A percentile compares a stretch with the other conserved stretches of the same genome.
These are phyloP conservation scores for Alternaria arbusti DNA, from an alignment of 2,329 filamentous ascomycete species.

Conservation along the genomic window DNA sequence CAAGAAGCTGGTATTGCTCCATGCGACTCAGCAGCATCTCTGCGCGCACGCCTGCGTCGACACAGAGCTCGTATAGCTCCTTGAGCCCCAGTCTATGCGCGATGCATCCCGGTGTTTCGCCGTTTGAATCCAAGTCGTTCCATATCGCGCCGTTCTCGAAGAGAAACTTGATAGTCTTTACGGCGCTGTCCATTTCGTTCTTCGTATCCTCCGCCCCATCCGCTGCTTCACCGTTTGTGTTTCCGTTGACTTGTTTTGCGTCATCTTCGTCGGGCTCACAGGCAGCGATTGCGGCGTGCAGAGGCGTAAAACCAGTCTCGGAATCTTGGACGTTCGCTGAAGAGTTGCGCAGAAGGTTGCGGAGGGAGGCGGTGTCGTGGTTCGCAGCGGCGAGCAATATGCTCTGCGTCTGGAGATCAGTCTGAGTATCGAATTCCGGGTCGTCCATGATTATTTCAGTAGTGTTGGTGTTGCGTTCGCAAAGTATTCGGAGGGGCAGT, in stretches of 20 bases:
- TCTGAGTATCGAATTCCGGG: constrained; percentile 45
- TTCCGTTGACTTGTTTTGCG: constrained; percentile 40
- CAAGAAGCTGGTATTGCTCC: constrained; percentile 79
- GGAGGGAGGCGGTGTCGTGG: constrained; percentile 71
- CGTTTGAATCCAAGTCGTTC: constrained; percentile 88
- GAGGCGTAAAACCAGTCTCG: constrained; percentile 82
- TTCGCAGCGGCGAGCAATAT: constrained; percentile 71
- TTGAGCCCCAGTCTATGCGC: constrained; percentile 72
- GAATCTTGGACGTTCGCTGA: constrained; percentile 81
- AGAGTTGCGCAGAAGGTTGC: constrained; percentile 68
- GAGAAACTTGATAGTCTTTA: constrained; percentile 74
- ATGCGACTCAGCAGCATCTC: constrained; percentile 85
- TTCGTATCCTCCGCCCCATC: constrained; percentile 41
- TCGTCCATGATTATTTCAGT: constrained; percentile 35
- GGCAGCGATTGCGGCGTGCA: constrained; percentile 85
- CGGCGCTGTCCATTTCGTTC: constrained; percentile 60
- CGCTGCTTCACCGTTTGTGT: constrained; percentile 29
- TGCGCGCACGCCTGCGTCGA: constrained; percentile 88
- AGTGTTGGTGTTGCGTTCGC: not conserved
- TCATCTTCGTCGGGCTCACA: constrained; percentile 51
- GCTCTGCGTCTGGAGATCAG: constrained; percentile 59
- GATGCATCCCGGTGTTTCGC: constrained; percentile 91
- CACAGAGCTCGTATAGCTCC: constrained; percentile 79
- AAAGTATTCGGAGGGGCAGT: not conserved
- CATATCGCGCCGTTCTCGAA: constrained; percentile 92